Conservation (phyloP, 2,329 filamentous ascomycete species). For the Pestalotiopsis fici region DNA sequence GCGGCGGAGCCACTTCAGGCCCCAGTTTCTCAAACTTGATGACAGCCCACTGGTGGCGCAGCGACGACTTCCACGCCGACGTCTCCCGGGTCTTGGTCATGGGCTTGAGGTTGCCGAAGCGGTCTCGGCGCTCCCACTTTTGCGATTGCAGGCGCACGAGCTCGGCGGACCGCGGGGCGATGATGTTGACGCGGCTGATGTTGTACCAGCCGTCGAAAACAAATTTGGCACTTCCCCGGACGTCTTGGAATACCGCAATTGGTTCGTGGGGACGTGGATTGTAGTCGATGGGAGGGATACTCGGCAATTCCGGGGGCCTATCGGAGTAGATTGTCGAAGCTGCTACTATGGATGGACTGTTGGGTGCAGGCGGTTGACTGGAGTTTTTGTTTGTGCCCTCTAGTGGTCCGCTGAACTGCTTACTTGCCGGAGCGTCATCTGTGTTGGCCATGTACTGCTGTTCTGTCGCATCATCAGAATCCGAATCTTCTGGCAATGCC, state of each 20-base stretch:
- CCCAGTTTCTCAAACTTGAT: constrained; percentile 22
- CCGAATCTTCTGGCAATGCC: background rate
- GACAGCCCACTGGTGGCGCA: constrained; percentile 24
- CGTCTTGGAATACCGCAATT: constrained; percentile 25
- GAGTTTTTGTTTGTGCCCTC: background rate
- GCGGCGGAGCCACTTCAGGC: constrained; percentile 11
- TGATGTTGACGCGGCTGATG: constrained; percentile 20
- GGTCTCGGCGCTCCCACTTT: constrained; percentile 26
- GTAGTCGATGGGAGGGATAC: constrained; percentile 27
- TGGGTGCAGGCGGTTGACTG: background rate
- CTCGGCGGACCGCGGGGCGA: constrained; percentile 23
- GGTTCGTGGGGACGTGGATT: constrained; percentile 11
- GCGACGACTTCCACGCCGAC: constrained; percentile 13
- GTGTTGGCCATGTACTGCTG: background rate
- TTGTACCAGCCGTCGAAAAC: constrained; percentile 26
- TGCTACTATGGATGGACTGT: constrained; percentile 4
- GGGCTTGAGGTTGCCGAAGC: constrained; percentile 14
- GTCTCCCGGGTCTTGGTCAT: constrained; percentile 4
- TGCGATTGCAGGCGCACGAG: constrained; percentile 25
- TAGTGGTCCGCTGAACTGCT: too few relatives aligned
- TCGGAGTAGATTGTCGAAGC: constrained; percentile 12
- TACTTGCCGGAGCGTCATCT: background rate
- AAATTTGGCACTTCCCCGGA: constrained; percentile 9
- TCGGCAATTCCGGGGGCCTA: constrained; percentile 7
- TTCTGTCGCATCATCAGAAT: background rate